Base-by-base conservation (phyloP, 2,329 filamentous ascomycete genomes). In the Plenodomus lindquistii region DNA sequence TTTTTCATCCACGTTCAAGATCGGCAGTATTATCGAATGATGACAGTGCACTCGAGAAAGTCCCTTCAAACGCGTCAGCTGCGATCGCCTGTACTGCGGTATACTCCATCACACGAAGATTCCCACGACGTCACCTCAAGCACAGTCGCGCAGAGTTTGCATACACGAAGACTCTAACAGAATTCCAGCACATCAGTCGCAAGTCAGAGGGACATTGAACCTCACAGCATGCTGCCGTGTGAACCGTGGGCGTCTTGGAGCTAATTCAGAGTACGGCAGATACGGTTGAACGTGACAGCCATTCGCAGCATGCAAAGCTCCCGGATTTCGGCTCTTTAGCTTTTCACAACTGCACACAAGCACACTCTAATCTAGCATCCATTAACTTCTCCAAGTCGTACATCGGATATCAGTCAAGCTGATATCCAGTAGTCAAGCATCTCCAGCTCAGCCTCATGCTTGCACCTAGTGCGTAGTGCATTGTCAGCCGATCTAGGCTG, bases 391-490 rank as follows among this genome's bases (percentile, higher is more conserved):
- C n/a, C n/a, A n/a, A n/a, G n/a, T n/a, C n/a, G 3, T 5, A 43
- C 40, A 15, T 29, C 5, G 16, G n/a, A n/a, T n/a, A n/a, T n/a
- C n/a, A n/a, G n/a, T n/a, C n/a, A n/a, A n/a, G n/a, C n/a, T n/a
- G n/a, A n/a, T n/a, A n/a, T n/a, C n/a, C n/a, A n/a, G n/a, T n/a
- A 39, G 41, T 31, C 35, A 17, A 18, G 21, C n/a, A 13, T 44
- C 21, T 37, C 36, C 42, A 44, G 48, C 47, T 40, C 31, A 55
- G 46, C 46, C 46, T 47, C 49, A 38, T 27, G 19, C 40, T 37
- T 53, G 46, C 42, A 44, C 40, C 36, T 48, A 34, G 18, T 45
- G 43, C 42, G 37, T 51, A 52, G 47, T 49, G 42, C 40, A 19
- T 45, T 20, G n/a, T 34, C 44, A 40, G 37, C 40, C 22, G 18